Percentiles rank a stretch among this genome's conserved stretches.
Evolutionary conservation across 108 stramenopile genomes (phyloP).

Genomic region (Aureococcus anophagefferens): DNA sequence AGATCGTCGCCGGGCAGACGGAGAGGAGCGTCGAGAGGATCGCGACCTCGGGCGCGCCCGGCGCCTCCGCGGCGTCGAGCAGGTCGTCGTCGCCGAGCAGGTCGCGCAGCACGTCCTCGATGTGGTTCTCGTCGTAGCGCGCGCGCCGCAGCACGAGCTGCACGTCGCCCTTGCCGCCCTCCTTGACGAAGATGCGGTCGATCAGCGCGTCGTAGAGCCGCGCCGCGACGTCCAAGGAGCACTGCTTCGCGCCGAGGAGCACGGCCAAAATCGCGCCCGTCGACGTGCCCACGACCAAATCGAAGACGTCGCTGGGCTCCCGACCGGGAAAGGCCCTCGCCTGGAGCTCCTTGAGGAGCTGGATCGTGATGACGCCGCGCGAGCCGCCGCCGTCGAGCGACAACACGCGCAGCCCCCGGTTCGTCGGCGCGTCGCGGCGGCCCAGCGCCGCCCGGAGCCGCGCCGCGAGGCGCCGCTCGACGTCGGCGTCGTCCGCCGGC

Average conservation of each 20-base stretch:
- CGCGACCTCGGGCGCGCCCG: background rate
- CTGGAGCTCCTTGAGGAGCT: background rate
- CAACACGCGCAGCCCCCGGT: background rate
- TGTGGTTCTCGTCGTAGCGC: background rate
- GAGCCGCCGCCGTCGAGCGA: background rate
- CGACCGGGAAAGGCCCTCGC: background rate
- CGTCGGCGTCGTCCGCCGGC: background rate
- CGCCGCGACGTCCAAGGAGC: background rate
- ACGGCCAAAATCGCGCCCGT: background rate
- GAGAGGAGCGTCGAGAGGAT: background rate
- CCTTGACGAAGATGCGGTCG: background rate
- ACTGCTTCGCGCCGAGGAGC: background rate
- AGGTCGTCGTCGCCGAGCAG: background rate
- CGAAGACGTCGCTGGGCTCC: background rate
- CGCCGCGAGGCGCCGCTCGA: background rate
- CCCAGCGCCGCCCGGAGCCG: background rate
- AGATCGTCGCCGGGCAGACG: background rate
- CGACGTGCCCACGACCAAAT: background rate
- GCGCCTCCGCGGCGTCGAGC: background rate
- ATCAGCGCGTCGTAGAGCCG: background rate
- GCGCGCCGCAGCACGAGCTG: background rate
- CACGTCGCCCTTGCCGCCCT: background rate
- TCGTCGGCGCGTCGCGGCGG: background rate
- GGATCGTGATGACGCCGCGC: background rate
- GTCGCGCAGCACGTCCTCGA: background rate